Evolutionary conservation across 768 basidiomycete species (phyloP).

Genomic region (Sporobolomyces phaffii): DNA sequence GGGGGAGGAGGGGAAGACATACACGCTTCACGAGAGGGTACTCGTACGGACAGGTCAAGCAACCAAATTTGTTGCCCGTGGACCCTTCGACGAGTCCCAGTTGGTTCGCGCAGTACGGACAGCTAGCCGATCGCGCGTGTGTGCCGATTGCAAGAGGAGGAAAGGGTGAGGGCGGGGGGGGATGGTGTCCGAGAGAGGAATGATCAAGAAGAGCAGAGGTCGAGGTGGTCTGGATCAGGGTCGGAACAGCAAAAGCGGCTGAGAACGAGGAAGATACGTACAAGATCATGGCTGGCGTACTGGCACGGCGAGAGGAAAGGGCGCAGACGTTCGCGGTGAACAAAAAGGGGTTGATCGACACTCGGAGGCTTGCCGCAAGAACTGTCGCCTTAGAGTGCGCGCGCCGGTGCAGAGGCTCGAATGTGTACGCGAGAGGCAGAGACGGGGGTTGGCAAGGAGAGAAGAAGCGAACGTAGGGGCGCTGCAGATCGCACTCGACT

Average conservation of each 20-base stretch:
- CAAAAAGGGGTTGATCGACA: not conserved
- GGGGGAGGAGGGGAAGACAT: slow-evolving; percentile 23
- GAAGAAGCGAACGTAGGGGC: too few relatives aligned
- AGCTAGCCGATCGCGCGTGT: too few relatives aligned
- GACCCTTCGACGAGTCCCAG: slow-evolving; percentile 65
- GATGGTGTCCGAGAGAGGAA: not conserved
- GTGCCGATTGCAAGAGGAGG: too few relatives aligned
- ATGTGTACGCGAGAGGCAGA: too few relatives aligned
- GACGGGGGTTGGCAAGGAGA: too few relatives aligned
- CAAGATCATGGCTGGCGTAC: not conserved
- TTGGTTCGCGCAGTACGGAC: slow-evolving; percentile 87
- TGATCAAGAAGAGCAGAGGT: not conserved
- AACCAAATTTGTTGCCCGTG: slow-evolving; percentile 79
- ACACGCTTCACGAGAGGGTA: slow-evolving; percentile 85
- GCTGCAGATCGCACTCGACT: too few relatives aligned
- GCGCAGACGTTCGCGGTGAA: not conserved
- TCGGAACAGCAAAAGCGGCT: too few relatives aligned
- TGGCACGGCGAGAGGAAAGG: not conserved
- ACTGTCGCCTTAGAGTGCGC: too few relatives aligned
- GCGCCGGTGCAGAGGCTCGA: too few relatives aligned
- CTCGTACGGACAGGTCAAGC: slow-evolving; percentile 90
- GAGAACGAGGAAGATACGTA: not conserved
- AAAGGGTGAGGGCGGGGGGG: not conserved
- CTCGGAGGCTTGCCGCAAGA: too few relatives aligned
- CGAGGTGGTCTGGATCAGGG: too few relatives aligned